Conservation (phyloP, 495 filamentous ascomycete genomes). For the Neurospora cerealis region DNA sequence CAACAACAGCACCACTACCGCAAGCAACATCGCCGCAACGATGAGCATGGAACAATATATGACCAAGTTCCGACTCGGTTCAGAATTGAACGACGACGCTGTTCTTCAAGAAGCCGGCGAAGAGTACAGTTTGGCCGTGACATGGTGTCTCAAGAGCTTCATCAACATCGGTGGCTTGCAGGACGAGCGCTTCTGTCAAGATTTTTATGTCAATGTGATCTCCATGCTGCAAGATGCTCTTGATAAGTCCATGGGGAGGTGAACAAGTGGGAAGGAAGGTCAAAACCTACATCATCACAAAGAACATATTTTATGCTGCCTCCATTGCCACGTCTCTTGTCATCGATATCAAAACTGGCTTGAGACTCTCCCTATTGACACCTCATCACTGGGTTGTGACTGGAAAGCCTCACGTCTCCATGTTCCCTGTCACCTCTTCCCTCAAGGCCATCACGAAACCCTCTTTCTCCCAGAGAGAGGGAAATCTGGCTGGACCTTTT, state of each 20-base stretch:
- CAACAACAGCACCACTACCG: background rate
- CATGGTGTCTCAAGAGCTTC: constrained; percentile 4
- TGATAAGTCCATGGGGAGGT: background rate
- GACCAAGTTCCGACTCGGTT: background rate
- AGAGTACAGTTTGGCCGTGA: background rate
- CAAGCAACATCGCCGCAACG: too few species aligned
- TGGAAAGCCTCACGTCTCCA: too few species aligned
- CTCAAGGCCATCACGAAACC: too few species aligned
- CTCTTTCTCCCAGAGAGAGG: too few species aligned
- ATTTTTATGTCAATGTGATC: constrained; percentile 5
- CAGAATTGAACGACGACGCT: background rate
- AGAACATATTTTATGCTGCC: too few species aligned
- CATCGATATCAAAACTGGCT: too few species aligned
- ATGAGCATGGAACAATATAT: background rate
- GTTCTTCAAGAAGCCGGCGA: background rate
- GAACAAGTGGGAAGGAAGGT: background rate
- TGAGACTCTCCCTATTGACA: too few species aligned
- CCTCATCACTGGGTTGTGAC: too few species aligned
- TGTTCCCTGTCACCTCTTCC: too few species aligned
- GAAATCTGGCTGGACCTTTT: too few species aligned
- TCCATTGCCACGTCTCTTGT: too few species aligned
- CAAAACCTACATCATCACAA: too few species aligned
- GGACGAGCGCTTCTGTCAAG: constrained; percentile 5
- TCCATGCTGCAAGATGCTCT: constrained; percentile 1
- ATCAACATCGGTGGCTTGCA: constrained; percentile 1